Percentiles rank a stretch among this genome's conserved stretches.
Evolutionary conservation across 352 stramenopile species (phyloP).

Genomic region (Phytopythium litorale): DNA sequence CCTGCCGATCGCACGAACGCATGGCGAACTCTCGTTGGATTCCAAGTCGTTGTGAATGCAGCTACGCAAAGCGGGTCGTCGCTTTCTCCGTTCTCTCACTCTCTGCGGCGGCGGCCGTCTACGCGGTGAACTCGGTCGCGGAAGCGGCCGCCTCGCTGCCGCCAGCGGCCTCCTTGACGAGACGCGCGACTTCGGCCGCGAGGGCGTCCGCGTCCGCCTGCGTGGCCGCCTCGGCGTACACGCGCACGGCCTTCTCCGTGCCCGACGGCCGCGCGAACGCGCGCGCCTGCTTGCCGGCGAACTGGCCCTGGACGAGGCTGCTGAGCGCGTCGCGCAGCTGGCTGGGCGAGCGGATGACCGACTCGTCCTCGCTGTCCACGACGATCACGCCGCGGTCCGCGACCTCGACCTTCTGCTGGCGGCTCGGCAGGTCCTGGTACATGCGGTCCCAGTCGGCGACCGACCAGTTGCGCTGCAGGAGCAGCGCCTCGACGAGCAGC

Average conservation of each 20-base stretch:
- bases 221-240: conserved; percentile 96
- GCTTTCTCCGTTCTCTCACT: neutral
- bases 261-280: conserved; percentile 96
- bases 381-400: conserved; percentile 60
- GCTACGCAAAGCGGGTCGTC: neutral
- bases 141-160: conserved; percentile 56
- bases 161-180: conserved; percentile 72
- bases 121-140: conserved; percentile 58
- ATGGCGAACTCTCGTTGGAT: neutral
- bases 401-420: conserved; percentile 86
- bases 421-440: conserved; percentile 94
- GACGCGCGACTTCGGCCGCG: conserved; percentile 80
- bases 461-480: conserved; percentile 88
- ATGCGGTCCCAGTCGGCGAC: conserved; percentile 92
- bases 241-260: conserved; percentile 97
- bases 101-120: conserved; percentile 6
- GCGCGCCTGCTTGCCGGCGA: conserved; percentile 59
- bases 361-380: conserved; percentile 66
- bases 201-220: conserved; percentile 89
- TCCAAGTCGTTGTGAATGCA: neutral
- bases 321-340: conserved; percentile 55
- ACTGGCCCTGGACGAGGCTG: conserved; percentile 42
- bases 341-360: conserved; percentile 52
- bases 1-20: neutral
- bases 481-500: conserved; percentile 94